Conservation (phyloP, 2,329 filamentous ascomycete genomes). For the Phyllosticta citriasiana region DNA sequence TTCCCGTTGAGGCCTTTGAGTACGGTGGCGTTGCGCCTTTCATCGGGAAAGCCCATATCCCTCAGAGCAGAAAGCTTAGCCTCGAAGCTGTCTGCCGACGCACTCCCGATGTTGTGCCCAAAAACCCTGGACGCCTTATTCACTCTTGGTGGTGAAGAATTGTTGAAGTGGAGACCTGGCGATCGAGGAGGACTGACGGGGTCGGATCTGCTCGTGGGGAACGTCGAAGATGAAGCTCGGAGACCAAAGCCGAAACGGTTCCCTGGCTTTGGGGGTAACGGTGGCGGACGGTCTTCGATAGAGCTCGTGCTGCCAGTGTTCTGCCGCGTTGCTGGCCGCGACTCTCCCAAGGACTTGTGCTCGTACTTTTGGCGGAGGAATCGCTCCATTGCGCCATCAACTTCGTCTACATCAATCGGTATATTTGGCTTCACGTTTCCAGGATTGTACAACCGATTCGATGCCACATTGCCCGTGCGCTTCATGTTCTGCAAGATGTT, state of each 20-base stretch:
- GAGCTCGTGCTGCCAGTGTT: slow-evolving; percentile 48
- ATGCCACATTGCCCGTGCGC: slow-evolving; percentile 73
- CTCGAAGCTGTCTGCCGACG: slow-evolving; percentile 51
- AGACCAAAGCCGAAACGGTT: slow-evolving; percentile 54
- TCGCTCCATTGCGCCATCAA: slow-evolving; percentile 86
- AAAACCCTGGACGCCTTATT: slow-evolving; percentile 60
- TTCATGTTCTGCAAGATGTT: slow-evolving; percentile 67
- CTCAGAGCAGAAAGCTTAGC: slow-evolving; percentile 66
- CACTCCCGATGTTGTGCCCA: slow-evolving; percentile 53
- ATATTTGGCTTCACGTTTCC: slow-evolving; percentile 72
- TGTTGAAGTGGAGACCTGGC: slow-evolving; percentile 22
- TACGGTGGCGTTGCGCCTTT: slow-evolving; percentile 68
- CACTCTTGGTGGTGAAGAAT: slow-evolving; percentile 31
- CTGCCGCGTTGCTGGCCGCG: slow-evolving; percentile 36
- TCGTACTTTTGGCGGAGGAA: slow-evolving; percentile 95
- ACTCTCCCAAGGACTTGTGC: slow-evolving; percentile 42
- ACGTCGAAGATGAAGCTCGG: slow-evolving; percentile 60
- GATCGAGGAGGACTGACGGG: slow-evolving; percentile 40
- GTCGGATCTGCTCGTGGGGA: slow-evolving; percentile 48
- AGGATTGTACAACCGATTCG: slow-evolving; percentile 85
- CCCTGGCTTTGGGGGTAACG: slow-evolving; percentile 50
- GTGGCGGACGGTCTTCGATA: slow-evolving; percentile 44
- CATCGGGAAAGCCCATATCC: slow-evolving; percentile 88
- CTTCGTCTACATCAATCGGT: slow-evolving; percentile 83
- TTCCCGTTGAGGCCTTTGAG: slow-evolving; percentile 77